Evolutionary conservation across 2,329 filamentous ascomycete species (phyloP).

Genomic region (Pestalotiopsis sp.): DNA sequence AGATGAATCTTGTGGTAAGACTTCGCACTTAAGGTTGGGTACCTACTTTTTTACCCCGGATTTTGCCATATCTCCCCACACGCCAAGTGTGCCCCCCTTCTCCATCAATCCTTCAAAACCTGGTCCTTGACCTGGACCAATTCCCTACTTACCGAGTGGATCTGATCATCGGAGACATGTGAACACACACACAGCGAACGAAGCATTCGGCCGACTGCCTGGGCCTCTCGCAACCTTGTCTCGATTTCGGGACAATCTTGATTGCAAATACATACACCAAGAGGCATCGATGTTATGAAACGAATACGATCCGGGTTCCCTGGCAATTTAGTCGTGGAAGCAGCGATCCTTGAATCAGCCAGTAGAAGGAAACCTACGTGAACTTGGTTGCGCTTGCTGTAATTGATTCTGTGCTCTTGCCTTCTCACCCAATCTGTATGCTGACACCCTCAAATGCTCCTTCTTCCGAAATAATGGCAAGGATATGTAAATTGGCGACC

Average conservation of each 20-base stretch:
- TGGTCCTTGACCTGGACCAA: neutral
- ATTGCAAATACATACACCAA: no score
- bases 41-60: conserved; percentile 2
- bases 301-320: no score
- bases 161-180: neutral
- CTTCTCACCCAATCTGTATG: no score
- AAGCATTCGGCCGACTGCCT: neutral
- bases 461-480: neutral
- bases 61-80: conserved; percentile 1
- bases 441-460: neutral
- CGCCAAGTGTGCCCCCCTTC: neutral
- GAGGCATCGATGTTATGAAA: no score
- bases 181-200: neutral
- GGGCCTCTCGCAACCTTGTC: neutral
- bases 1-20: no score
- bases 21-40: no score
- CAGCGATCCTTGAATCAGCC: no score
- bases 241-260: neutral
- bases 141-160: neutral
- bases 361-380: no score
- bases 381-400: no score
- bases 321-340: no score
- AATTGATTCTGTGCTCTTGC: no score
- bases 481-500: neutral
- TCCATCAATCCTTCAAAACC: neutral